Conservation (phyloP, 164 flowering plant species). For the Aristolochia fimbriata region DNA sequence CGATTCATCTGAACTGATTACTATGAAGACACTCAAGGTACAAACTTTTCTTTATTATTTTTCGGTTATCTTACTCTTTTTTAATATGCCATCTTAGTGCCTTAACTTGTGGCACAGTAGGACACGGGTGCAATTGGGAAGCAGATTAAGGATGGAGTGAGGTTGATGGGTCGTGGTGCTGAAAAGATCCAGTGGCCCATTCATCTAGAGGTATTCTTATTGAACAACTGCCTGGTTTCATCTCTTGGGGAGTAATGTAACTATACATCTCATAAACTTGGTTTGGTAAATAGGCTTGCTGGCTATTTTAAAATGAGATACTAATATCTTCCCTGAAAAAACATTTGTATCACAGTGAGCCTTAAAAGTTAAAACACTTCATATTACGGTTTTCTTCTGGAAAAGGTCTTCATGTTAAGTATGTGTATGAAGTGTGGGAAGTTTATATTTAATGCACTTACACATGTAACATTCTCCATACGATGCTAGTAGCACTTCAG, state of each 20-base stretch:
- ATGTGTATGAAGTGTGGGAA: too few species aligned
- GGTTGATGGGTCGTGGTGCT: constrained; percentile 94
- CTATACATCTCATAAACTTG: constrained; percentile 52
- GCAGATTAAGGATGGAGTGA: constrained; percentile 84
- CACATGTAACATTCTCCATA: too few species aligned
- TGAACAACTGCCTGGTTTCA: background rate
- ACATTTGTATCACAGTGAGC: too few species aligned
- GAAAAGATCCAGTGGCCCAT: constrained; percentile 90
- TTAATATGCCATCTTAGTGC: background rate
- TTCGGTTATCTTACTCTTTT: too few species aligned
- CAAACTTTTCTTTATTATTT: background rate
- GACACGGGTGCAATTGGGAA: constrained; percentile 84
- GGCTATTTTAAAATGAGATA: too few species aligned
- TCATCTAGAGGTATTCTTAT: constrained; percentile 78
- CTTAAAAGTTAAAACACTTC: too few species aligned
- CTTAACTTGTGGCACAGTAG: constrained; percentile 20
- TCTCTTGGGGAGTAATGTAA: constrained; percentile 56
- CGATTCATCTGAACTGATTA: constrained; percentile 87
- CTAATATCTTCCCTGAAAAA: too few species aligned
- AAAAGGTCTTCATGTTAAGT: too few species aligned
- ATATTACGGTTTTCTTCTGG: too few species aligned
- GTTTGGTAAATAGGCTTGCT: too few species aligned
- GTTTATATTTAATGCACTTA: too few species aligned
- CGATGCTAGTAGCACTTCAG: too few species aligned
- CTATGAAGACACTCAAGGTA: constrained; percentile 98